phyloP scores from a whole-genome alignment of 2,329 filamentous ascomycete genomes.

The Ilyonectria mors-panacis region DNA sequence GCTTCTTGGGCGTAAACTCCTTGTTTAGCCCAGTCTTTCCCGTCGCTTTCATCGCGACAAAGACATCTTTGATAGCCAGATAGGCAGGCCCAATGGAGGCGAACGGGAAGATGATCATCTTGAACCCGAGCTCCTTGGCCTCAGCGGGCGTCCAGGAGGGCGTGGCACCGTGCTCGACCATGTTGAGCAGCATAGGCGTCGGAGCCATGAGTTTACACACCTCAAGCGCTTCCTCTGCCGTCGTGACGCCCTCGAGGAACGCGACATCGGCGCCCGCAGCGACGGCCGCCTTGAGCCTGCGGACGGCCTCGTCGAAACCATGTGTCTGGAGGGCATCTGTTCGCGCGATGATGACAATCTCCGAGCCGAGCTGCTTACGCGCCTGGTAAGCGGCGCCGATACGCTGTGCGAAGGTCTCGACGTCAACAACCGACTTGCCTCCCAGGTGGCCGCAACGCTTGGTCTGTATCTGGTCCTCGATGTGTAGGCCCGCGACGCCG shows the following conservation, averaged over 20 bases:
- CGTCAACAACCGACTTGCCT: constrained; percentile 72
- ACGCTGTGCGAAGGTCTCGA: constrained; percentile 66
- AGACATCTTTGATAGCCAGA: constrained; percentile 56
- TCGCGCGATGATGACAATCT: constrained; percentile 76
- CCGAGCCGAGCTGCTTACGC: constrained; percentile 61
- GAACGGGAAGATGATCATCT: constrained; percentile 71
- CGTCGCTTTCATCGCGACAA: constrained; percentile 55
- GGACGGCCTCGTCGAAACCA: constrained; percentile 71
- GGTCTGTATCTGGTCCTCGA: constrained; percentile 74
- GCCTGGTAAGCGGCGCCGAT: constrained; percentile 70
- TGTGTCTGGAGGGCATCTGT: constrained; percentile 72
- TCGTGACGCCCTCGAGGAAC: constrained; percentile 72
- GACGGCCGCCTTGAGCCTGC: constrained; percentile 64
- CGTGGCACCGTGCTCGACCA: constrained; percentile 69
- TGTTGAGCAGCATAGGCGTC: constrained; percentile 69
- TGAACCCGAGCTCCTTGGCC: constrained; percentile 69
- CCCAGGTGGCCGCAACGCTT: constrained; percentile 77
- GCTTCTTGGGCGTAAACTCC: constrained; percentile 60
- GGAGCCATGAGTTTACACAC: constrained; percentile 64
- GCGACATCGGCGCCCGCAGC: constrained; percentile 71
- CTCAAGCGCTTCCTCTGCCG: constrained; percentile 63
- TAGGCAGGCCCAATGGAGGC: constrained; percentile 64
- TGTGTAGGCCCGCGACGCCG: constrained; percentile 72
- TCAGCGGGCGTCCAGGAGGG: constrained; percentile 67
- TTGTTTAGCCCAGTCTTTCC: constrained; percentile 55